Evolutionary conservation across 1,139 yeast genomes (phyloP).

Genomic region (Yamadazyma taylorii): DNA sequence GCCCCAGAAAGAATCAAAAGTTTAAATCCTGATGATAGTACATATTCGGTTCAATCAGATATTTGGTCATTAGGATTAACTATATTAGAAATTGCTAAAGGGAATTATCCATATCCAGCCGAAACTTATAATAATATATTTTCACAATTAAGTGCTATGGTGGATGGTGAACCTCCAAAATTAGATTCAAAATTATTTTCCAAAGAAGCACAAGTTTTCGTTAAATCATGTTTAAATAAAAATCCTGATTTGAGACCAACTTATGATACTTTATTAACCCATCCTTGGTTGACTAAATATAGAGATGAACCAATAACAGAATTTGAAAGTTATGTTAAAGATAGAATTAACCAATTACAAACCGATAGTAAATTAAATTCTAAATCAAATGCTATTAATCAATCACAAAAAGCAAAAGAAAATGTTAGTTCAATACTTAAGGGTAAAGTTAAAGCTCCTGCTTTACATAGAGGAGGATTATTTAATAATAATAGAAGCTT

Average conservation of each 20-base stretch:
- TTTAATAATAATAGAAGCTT: slow-evolving; percentile 13
- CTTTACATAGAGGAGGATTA: slow-evolving; percentile 46
- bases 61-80: slow-evolving; percentile 95
- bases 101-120: slow-evolving; percentile 93
- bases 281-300: slow-evolving; percentile 75
- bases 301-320: slow-evolving; percentile 25
- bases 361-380: slow-evolving; percentile 13
- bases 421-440: slow-evolving; percentile 39
- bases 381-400: slow-evolving; percentile 7
- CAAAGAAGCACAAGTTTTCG: slow-evolving; percentile 79
- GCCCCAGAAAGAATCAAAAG: slow-evolving; percentile 93
- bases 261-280: slow-evolving; percentile 68
- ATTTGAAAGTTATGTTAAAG: slow-evolving; percentile 40
- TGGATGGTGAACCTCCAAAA: slow-evolving; percentile 92
- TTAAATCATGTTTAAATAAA: slow-evolving; percentile 75
- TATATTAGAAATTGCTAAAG: slow-evolving; percentile 84
- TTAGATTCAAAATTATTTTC: slow-evolving; percentile 57
- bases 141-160: slow-evolving; percentile 92
- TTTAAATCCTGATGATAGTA: slow-evolving; percentile 58
- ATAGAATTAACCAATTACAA: slow-evolving; percentile 32
- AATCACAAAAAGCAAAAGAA: slow-evolving; percentile 22
- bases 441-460: slow-evolving; percentile 42
- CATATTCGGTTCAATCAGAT: slow-evolving; percentile 93
- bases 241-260: slow-evolving; percentile 82
- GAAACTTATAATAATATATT: slow-evolving; percentile 89